phyloP scores from a whole-genome alignment of 768 basidiomycete species.

The Boletus eberwhitei region DNA sequence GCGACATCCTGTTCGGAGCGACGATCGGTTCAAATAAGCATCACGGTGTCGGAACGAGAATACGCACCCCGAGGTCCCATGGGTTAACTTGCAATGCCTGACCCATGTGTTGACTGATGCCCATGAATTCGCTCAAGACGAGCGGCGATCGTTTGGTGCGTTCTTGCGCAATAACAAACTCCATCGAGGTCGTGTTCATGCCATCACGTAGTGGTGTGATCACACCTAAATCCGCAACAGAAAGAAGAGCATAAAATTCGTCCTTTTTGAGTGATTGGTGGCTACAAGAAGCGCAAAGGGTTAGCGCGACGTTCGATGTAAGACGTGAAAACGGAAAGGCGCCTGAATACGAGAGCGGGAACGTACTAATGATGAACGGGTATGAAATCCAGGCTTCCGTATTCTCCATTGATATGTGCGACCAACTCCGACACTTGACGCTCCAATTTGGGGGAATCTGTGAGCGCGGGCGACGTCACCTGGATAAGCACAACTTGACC shows the following conservation, averaged over 20 bases:
- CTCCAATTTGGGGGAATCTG: constrained; percentile 92
- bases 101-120: constrained; percentile 88
- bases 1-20: constrained; percentile 64
- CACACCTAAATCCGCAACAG: constrained; percentile 90
- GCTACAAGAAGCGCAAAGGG: constrained; percentile 38
- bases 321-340: neutral
- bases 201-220: constrained; percentile 96
- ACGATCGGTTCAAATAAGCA: neutral
- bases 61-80: constrained; percentile 84
- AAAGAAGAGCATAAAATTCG: constrained; percentile 94
- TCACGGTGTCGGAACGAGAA: neutral
- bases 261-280: constrained; percentile 97
- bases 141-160: constrained; percentile 79
- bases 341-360: neutral
- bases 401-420: constrained; percentile 93
- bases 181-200: constrained; percentile 99
- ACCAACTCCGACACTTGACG: constrained; percentile 91
- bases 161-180: constrained; percentile 94
- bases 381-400: constrained; percentile 90
- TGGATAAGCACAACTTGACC: constrained; percentile 79
- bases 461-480: constrained; percentile 89
- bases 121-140: constrained; percentile 96
- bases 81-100: constrained; percentile 92
- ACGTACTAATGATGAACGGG: constrained; percentile 97
- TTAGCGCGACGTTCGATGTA: neutral